Evolutionary conservation across 306 rosid genomes (phyloP).

Genomic region (Rosa multiflora): DNA sequence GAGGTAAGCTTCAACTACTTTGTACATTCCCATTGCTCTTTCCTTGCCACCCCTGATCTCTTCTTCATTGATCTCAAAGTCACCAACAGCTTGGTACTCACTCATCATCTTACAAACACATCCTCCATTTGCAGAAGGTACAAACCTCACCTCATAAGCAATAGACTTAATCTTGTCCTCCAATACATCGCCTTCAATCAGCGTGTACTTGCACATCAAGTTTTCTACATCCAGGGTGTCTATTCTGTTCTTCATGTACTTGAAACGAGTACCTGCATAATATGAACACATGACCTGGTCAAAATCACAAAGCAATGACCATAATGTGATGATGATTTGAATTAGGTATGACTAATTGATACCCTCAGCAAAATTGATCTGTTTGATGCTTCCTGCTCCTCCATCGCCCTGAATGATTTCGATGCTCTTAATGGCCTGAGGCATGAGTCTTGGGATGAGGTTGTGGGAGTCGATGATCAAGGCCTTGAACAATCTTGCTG

Average conservation of each 20-base stretch:
- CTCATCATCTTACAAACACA: constrained; percentile 27
- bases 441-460: constrained; percentile 38
- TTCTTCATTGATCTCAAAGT: constrained; percentile 28
- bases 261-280: constrained; percentile 28
- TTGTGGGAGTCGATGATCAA: constrained; percentile 31
- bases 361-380: constrained; percentile 33
- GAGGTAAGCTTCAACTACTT: constrained; percentile 32
- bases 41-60: constrained; percentile 26
- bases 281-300: neutral
- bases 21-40: constrained; percentile 35
- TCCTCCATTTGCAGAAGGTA: constrained; percentile 22
- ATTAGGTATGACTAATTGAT: neutral
- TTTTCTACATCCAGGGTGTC: constrained; percentile 31
- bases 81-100: constrained; percentile 21
- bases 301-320: neutral
- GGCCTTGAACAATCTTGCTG: constrained; percentile 35
- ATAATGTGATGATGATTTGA: neutral
- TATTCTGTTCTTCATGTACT: constrained; percentile 34
- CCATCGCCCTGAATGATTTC: constrained; percentile 35
- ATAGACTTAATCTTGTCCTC: constrained; percentile 24
- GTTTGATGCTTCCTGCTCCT: constrained; percentile 36
- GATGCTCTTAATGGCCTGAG: constrained; percentile 33
- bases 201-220: constrained; percentile 23
- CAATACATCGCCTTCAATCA: constrained; percentile 35
- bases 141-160: constrained; percentile 17